Conservation (phyloP, 2,329 filamentous ascomycete genomes). For the Fusarium bulbicola region DNA sequence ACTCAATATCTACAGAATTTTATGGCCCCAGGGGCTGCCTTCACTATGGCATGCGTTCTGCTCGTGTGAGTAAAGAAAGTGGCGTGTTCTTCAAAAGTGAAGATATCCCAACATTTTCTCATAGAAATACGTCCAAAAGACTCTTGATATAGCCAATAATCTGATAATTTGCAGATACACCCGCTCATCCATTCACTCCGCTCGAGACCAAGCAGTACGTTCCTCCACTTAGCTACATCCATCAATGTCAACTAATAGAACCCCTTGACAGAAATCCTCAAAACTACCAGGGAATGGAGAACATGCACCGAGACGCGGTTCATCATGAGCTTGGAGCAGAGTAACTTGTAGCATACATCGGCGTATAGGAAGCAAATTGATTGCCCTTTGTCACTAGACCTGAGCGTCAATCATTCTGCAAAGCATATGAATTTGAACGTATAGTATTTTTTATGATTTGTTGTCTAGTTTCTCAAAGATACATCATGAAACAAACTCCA, state of each 20-base stretch:
- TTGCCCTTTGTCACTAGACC: neutral
- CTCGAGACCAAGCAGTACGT: conserved; percentile 46
- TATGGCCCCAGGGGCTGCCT: conserved; percentile 61
- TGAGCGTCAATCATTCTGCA: neutral
- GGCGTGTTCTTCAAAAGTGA: conserved; percentile 20
- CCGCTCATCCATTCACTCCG: conserved; percentile 53
- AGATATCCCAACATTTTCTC: neutral
- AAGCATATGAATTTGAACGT: conserved; percentile 10
- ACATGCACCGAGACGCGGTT: conserved; percentile 16
- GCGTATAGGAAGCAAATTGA: conserved; percentile 21
- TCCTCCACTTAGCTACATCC: neutral
- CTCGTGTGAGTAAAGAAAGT: conserved; percentile 52
- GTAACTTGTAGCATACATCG: conserved; percentile 3
- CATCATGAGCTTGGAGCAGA: neutral
- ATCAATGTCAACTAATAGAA: neutral
- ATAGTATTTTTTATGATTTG: conserved; percentile 34
- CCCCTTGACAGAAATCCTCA: conserved; percentile 9
- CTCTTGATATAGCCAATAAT: neutral
- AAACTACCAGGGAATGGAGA: conserved; percentile 28
- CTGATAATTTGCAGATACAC: conserved; percentile 47
- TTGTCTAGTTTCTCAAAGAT: conserved; percentile 28
- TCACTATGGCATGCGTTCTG: conserved; percentile 62
- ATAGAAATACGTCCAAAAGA: neutral
- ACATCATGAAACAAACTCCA: conserved; percentile 31
- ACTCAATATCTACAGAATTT: conserved; percentile 48